phyloP scores from a whole-genome alignment of 495 filamentous ascomycete species.

The Penicillium malachiteum region DNA sequence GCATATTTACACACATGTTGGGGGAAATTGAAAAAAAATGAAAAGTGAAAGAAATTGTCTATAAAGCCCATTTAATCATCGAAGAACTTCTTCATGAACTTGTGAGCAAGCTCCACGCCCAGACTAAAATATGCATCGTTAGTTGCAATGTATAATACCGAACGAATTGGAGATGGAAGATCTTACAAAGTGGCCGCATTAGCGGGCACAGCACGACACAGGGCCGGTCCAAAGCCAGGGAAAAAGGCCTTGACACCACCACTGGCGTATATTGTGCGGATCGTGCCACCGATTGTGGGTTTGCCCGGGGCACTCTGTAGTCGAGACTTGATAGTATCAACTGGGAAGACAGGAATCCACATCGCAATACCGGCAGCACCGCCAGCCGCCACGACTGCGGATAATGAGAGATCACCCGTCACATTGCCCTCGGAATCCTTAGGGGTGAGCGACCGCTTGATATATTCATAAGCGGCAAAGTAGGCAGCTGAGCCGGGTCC shows the following conservation, averaged over 20 bases:
- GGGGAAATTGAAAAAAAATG: too few species aligned
- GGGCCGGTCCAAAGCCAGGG: slow-evolving; percentile 89
- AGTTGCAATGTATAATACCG: slow-evolving; percentile 1
- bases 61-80: slow-evolving; percentile 19
- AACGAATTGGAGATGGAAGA: neutral
- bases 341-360: slow-evolving; percentile 98
- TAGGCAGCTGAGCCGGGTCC: slow-evolving; percentile 92
- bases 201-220: slow-evolving; percentile 90
- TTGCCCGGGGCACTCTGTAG: slow-evolving; percentile 90
- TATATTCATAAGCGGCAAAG: slow-evolving; percentile 94
- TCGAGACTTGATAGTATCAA: slow-evolving; percentile 94
- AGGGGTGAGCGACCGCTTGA: slow-evolving; percentile 86
- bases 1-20: too few species aligned
- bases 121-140: slow-evolving; percentile 42
- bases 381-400: slow-evolving; percentile 82
- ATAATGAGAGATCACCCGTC: slow-evolving; percentile 67
- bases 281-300: slow-evolving; percentile 76
- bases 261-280: slow-evolving; percentile 71
- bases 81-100: slow-evolving; percentile 76
- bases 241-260: slow-evolving; percentile 95
- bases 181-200: slow-evolving; percentile 73
- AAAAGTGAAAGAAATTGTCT: too few species aligned
- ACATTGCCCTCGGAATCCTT: slow-evolving; percentile 74
- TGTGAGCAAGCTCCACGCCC: slow-evolving; percentile 79
- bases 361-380: slow-evolving; percentile 92